These are phyloP conservation scores for Euryodendron excelsum DNA, from an alignment of 148 eudicot species.

Conservation along the genomic window DNA sequence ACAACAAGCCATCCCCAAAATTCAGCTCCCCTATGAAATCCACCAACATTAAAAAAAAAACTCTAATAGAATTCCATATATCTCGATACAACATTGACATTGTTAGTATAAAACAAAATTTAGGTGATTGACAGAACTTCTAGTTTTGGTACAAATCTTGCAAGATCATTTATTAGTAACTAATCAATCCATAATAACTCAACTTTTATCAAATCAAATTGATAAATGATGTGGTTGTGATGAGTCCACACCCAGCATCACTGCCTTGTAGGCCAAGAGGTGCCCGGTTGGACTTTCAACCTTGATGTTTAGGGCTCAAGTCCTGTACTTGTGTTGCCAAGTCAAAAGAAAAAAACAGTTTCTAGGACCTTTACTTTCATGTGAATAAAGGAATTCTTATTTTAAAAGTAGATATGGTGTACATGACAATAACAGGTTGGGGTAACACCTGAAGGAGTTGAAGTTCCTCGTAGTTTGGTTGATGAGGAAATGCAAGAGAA, in stretches of 20 bases:
- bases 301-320: neutral
- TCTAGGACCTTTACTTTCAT: neutral
- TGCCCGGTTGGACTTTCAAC: neutral
- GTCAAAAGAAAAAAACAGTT: neutral
- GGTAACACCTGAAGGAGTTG: slow-evolving; percentile 98
- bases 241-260: neutral
- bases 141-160: neutral
- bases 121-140: neutral
- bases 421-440: slow-evolving; percentile 60
- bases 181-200: neutral
- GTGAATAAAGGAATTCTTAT: neutral
- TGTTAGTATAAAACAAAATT: neutral
- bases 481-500: slow-evolving; percentile 76
- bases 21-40: too few species aligned
- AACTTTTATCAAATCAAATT: neutral
- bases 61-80: neutral
- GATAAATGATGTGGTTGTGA: neutral
- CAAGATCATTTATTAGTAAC: neutral
- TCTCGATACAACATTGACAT: neutral
- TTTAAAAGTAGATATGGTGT: neutral
- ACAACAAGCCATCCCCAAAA: too few species aligned
- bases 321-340: too few species aligned
- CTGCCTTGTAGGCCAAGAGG: neutral
- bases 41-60: neutral
- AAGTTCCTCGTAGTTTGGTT: slow-evolving; percentile 94